Percentiles rank a stretch among this genome's conserved stretches.
phyloP scores from a whole-genome alignment of 1,284 basidiomycete species.

The Tausonia pullulans region DNA sequence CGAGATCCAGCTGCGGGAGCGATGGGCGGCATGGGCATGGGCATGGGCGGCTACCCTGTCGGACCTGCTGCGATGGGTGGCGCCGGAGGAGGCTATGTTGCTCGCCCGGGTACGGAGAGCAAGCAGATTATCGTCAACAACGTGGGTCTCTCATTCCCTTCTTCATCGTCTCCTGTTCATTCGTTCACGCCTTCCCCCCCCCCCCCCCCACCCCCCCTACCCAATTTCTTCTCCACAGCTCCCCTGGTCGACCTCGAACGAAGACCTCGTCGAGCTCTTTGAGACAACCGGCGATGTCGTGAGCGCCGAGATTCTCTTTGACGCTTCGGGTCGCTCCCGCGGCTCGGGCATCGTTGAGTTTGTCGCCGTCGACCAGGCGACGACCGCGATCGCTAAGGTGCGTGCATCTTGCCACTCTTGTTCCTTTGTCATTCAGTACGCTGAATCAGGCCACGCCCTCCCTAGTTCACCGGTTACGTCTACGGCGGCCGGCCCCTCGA shows the following conservation, averaged over 20 bases:
- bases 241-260: conserved; percentile 98
- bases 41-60: conserved; percentile 7
- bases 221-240: conserved; percentile 44
- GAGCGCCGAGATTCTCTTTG: conserved; percentile 84
- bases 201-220: background rate
- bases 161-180: background rate
- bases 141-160: conserved; percentile 44
- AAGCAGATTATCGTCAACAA: conserved; percentile 97
- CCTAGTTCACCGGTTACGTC: conserved; percentile 3
- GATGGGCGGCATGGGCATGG: conserved; percentile 30
- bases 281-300: conserved; percentile 94
- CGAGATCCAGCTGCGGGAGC: conserved; percentile 18
- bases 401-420: conserved; percentile 36
- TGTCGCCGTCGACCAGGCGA: conserved; percentile 71
- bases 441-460: too few species aligned
- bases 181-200: background rate
- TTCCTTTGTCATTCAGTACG: conserved; percentile 55
- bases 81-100: conserved; percentile 33
- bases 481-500: conserved; percentile 40
- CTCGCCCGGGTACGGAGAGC: conserved; percentile 38
- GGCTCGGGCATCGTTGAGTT: conserved; percentile 95
- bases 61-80: background rate
- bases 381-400: conserved; percentile 77
- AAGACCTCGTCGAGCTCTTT: conserved; percentile 93
- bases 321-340: conserved; percentile 64